Evolutionary conservation across 176 grass and related monocot species (phyloP).

Genomic region (Triticum urartu): DNA sequence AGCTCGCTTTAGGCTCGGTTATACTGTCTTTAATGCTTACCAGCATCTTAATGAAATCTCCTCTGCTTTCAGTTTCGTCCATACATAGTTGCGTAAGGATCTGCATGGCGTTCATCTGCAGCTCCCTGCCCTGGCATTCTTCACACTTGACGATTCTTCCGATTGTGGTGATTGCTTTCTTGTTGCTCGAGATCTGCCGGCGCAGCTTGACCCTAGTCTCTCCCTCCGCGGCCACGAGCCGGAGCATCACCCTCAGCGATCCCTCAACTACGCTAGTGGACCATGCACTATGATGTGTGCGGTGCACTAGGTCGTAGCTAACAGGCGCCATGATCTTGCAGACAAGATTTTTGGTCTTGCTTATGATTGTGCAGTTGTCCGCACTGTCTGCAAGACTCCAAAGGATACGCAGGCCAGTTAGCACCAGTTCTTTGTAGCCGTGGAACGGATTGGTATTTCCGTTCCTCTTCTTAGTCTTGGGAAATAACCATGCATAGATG

Average conservation of each 20-base stretch:
- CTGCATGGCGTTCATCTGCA: not conserved
- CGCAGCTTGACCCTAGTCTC: not conserved
- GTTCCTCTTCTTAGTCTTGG: not conserved
- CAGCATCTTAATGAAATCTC: not conserved
- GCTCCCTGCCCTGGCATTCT: not conserved
- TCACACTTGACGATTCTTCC: not conserved
- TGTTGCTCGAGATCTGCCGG: no score
- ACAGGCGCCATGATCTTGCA: not conserved
- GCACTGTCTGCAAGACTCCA: not conserved
- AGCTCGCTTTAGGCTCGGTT: no score
- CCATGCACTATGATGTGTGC: not conserved
- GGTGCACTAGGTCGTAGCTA: not conserved
- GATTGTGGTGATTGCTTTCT: not conserved
- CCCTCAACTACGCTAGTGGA: not conserved
- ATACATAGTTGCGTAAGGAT: not conserved
- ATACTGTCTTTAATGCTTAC: no score
- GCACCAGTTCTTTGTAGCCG: not conserved
- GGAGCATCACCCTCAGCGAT: not conserved
- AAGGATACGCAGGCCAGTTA: not conserved
- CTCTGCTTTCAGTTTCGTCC: rapidly evolving
- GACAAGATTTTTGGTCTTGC: not conserved
- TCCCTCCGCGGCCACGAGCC: not conserved
- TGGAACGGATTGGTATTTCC: not conserved
- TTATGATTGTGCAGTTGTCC: not conserved
- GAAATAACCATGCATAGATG: not conserved